These are phyloP conservation scores for Aspergillus pseudoglaucus DNA, from an alignment of 2,329 filamentous ascomycete species.

Conservation along the genomic window DNA sequence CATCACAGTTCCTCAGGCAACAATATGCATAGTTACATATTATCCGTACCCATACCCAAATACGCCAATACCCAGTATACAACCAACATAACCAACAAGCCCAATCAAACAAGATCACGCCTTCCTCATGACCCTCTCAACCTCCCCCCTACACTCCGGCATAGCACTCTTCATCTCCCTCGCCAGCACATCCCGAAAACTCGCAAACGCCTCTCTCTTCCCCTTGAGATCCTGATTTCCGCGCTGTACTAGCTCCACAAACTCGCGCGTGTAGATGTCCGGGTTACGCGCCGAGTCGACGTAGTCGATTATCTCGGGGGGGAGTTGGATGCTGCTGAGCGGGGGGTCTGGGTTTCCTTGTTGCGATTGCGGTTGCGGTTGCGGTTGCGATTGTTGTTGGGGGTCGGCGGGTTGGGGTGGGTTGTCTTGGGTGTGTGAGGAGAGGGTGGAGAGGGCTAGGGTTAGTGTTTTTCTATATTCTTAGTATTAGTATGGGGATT, in stretches of 20 bases:
- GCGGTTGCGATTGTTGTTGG: slow-evolving; percentile 8
- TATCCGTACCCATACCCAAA: background rate
- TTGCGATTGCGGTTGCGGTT: slow-evolving; percentile 8
- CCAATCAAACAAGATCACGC: too few relatives aligned
- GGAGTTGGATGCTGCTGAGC: slow-evolving; percentile 48
- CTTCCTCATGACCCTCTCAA: slow-evolving; percentile 45
- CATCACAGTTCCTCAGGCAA: background rate
- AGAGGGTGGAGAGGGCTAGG: slow-evolving; percentile 48
- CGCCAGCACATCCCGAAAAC: slow-evolving; percentile 54
- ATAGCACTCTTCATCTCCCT: slow-evolving; percentile 53
- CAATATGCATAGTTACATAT: background rate
- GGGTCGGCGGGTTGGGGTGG: background rate
- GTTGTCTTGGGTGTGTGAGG: slow-evolving; percentile 29
- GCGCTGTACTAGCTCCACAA: slow-evolving; percentile 57
- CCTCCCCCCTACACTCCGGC: slow-evolving; percentile 50
- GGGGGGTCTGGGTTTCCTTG: slow-evolving; percentile 34
- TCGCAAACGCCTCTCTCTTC: slow-evolving; percentile 52
- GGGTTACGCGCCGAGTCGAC: slow-evolving; percentile 59
- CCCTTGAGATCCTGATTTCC: slow-evolving; percentile 59
- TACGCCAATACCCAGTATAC: too few relatives aligned
- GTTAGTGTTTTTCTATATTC: slow-evolving; percentile 44
- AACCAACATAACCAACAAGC: too few relatives aligned
- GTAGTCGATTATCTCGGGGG: slow-evolving; percentile 57
- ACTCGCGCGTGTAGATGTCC: slow-evolving; percentile 61
- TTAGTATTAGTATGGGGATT: slow-evolving; percentile 1